phyloP scores from a whole-genome alignment of 1,284 basidiomycete genomes.

The Ustilago cynodontis region DNA sequence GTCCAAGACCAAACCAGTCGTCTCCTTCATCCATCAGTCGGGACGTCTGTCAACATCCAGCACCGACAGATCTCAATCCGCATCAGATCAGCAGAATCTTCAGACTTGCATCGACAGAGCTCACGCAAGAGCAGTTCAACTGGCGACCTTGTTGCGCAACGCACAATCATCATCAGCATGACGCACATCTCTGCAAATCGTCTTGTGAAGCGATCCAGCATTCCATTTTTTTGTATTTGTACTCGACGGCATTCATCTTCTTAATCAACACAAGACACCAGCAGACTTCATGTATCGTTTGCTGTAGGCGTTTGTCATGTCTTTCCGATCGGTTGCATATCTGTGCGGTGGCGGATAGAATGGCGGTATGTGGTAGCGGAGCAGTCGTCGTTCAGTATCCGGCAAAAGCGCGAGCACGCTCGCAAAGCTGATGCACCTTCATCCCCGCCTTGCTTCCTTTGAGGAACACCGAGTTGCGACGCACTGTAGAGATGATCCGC shows the following conservation, averaged over 20 bases:
- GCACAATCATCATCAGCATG: slow-evolving; percentile 18
- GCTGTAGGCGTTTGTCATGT: neutral
- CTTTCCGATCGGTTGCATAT: neutral
- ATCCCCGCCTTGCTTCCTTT: slow-evolving; percentile 67
- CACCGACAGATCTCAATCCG: neutral
- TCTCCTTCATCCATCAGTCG: slow-evolving; percentile 39
- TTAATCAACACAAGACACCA: slow-evolving; percentile 6
- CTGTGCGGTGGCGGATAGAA: neutral
- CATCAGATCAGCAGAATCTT: slow-evolving; percentile 38
- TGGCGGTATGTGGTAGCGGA: neutral
- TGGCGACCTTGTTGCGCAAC: slow-evolving; percentile 20
- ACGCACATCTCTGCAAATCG: neutral
- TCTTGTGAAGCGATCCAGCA: neutral
- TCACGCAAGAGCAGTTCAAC: slow-evolving; percentile 18
- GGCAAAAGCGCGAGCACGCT: slow-evolving; percentile 66
- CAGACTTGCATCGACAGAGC: slow-evolving; percentile 40
- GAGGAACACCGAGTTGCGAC: slow-evolving; percentile 64
- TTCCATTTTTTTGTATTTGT: slow-evolving; percentile 28
- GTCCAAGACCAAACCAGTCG: slow-evolving; percentile 15
- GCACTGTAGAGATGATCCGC: slow-evolving; percentile 62
- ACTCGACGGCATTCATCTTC: slow-evolving; percentile 25
- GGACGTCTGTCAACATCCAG: slow-evolving; percentile 30
- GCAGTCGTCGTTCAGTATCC: slow-evolving; percentile 52
- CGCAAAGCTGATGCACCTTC: slow-evolving; percentile 67
- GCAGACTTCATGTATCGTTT: neutral